Evolutionary conservation across 192 early-diverging fungal species (phyloP).

Genomic region (Gonapodya prolifera): DNA sequence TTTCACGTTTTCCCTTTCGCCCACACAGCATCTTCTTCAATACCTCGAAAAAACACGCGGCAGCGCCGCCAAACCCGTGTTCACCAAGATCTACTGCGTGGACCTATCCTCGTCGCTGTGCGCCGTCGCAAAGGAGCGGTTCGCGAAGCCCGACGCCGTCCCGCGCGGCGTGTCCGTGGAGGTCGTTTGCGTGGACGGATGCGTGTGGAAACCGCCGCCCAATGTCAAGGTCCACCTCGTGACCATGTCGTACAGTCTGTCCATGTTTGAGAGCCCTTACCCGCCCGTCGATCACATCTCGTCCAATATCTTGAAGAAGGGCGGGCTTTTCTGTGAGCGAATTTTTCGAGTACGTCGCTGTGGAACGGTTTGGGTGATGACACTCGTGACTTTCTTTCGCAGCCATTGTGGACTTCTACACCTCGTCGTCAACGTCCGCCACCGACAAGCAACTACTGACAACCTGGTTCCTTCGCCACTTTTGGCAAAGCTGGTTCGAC

Average conservation of each 20-base stretch:
- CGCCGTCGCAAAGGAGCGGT: not conserved
- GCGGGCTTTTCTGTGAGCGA: not conserved
- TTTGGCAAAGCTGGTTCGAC: not conserved
- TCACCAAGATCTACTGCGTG: not conserved
- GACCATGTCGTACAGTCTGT: not conserved
- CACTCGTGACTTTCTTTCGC: no score
- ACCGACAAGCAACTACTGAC: not conserved
- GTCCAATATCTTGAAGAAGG: not conserved
- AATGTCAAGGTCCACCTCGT: not conserved
- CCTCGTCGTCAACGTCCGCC: not conserved
- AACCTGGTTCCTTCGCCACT: not conserved
- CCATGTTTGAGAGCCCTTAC: not conserved
- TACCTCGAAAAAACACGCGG: not conserved
- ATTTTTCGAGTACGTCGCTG: no score
- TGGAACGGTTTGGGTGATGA: no score
- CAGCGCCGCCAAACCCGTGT: not conserved
- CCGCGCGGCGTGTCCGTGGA: not conserved
- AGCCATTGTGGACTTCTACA: conserved; percentile 5
- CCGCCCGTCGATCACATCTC: not conserved
- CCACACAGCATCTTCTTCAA: not conserved
- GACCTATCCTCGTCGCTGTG: conserved; percentile 2
- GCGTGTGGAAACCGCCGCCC: not conserved
- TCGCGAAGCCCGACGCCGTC: not conserved
- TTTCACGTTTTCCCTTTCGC: no score
- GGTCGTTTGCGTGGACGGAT: conserved; percentile 1